These are phyloP conservation scores for Bipolaris oryzae DNA, from an alignment of 2,329 filamentous ascomycete species.

Conservation along the genomic window DNA sequence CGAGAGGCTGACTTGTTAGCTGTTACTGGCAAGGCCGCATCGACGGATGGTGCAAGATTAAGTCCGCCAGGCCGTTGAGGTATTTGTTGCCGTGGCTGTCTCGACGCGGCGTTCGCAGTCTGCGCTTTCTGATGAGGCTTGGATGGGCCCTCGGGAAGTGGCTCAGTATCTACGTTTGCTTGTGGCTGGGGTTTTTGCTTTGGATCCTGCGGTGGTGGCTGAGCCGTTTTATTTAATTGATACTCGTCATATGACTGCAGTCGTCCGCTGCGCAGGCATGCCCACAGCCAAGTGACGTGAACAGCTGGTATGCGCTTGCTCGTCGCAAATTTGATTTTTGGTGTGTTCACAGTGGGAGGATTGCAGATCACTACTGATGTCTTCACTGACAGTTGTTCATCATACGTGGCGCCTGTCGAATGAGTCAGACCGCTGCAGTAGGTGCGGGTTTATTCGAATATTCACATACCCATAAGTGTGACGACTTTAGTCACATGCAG, in stretches of 20 bases:
- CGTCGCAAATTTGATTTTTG: constrained; percentile 79
- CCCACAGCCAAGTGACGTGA: constrained; percentile 81
- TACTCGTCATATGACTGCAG: constrained; percentile 57
- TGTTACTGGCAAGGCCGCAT: constrained; percentile 27
- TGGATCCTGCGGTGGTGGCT: constrained; percentile 20
- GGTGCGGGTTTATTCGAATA: constrained; percentile 1
- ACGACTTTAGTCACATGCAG: constrained; percentile 82
- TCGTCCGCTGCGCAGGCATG: constrained; percentile 66
- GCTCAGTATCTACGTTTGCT: constrained; percentile 26
- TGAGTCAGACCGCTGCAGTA: constrained; percentile 20
- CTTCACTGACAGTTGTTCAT: constrained; percentile 73
- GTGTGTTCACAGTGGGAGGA: constrained; percentile 61
- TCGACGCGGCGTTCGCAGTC: constrained; percentile 19
- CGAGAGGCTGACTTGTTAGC: constrained; percentile 22
- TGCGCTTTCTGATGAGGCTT: constrained; percentile 30
- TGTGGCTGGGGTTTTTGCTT: constrained; percentile 21
- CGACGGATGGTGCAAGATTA: constrained; percentile 31
- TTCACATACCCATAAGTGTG: constrained; percentile 66
- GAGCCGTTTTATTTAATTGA: constrained; percentile 28
- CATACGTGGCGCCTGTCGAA: constrained; percentile 71
- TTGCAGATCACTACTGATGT: constrained; percentile 81
- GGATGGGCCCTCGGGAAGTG: constrained; percentile 28
- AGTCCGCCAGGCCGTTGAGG: constrained; percentile 28
- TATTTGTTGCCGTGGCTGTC: constrained; percentile 21
- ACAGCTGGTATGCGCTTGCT: constrained; percentile 83